These are phyloP conservation scores for Suhomyces wounanorum DNA, from an alignment of 1,139 yeast genomes.

Conservation along the genomic window DNA sequence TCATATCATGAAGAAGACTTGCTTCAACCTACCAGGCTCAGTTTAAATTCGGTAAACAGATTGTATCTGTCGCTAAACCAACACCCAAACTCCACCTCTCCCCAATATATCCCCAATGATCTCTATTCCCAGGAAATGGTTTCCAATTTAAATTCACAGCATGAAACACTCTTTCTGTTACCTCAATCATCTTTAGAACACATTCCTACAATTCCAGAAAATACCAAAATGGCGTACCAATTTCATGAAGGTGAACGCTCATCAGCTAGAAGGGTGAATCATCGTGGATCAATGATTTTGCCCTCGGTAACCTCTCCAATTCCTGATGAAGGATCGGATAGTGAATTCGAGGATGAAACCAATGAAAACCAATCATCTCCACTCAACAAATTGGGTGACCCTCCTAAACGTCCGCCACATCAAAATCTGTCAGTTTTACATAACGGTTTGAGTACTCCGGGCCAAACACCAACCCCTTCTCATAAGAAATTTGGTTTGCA, in stretches of 20 bases:
- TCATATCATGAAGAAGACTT: constrained; percentile 13
- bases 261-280: background rate
- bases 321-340: constrained; percentile 9
- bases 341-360: constrained; percentile 13
- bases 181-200: constrained; percentile 6
- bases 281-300: constrained; percentile 2
- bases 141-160: background rate
- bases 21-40: constrained; percentile 5
- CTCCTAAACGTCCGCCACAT: background rate
- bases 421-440: background rate
- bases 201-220: background rate
- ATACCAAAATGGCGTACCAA: background rate
- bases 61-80: background rate
- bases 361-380: constrained; percentile 1
- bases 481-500: background rate
- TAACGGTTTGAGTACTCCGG: constrained; percentile 1
- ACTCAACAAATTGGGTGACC: background rate
- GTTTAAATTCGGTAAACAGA: background rate
- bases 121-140: background rate
- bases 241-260: background rate
- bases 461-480: constrained; percentile 6
- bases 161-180: background rate
- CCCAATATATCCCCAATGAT: background rate
- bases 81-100: background rate
- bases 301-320: background rate